phyloP scores from a whole-genome alignment of 495 filamentous ascomycete species.

The Rhypophila decipiens region DNA sequence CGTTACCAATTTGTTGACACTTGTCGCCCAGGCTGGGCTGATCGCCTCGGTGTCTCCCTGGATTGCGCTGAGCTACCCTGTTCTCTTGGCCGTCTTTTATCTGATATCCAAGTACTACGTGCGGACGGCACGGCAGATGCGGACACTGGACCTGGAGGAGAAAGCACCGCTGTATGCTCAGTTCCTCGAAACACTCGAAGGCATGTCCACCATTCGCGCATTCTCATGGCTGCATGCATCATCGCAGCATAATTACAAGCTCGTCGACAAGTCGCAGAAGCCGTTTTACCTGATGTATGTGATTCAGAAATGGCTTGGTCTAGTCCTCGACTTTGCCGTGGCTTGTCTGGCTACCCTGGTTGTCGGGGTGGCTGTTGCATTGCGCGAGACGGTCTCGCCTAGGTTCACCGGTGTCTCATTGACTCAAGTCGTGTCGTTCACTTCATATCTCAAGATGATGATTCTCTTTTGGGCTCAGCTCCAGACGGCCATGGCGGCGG shows the following conservation, averaged over 20 bases:
- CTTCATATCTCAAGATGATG: slow-evolving; percentile 3
- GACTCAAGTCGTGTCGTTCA: slow-evolving; percentile 11
- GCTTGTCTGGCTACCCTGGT: slow-evolving; percentile 31
- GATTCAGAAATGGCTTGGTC: slow-evolving; percentile 43
- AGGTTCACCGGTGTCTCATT: slow-evolving; percentile 7
- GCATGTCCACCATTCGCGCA: slow-evolving; percentile 41
- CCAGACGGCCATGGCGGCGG: slow-evolving; percentile 43
- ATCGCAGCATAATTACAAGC: slow-evolving; percentile 33
- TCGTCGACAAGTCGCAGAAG: slow-evolving; percentile 45
- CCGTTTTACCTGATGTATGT: slow-evolving; percentile 41
- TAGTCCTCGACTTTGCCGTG: slow-evolving; percentile 39
- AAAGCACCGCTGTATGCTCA: slow-evolving; percentile 29
- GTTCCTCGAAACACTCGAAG: slow-evolving; percentile 31
- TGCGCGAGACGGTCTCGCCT: background rate
- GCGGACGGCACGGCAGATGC: slow-evolving; percentile 49
- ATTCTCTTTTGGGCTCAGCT: slow-evolving; percentile 31
- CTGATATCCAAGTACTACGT: slow-evolving; percentile 49
- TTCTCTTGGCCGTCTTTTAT: slow-evolving; percentile 30
- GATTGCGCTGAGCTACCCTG: slow-evolving; percentile 21
- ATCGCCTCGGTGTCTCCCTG: slow-evolving; percentile 16
- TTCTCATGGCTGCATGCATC: slow-evolving; percentile 35
- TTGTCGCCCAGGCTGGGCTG: background rate
- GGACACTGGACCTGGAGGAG: slow-evolving; percentile 47
- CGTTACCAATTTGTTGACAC: slow-evolving; percentile 17
- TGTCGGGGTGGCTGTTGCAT: slow-evolving; percentile 29